Percentiles rank a stretch among this genome's conserved stretches.
Evolutionary conservation across 331 rosid species (phyloP).

Genomic region (Telfairia occidentalis): DNA sequence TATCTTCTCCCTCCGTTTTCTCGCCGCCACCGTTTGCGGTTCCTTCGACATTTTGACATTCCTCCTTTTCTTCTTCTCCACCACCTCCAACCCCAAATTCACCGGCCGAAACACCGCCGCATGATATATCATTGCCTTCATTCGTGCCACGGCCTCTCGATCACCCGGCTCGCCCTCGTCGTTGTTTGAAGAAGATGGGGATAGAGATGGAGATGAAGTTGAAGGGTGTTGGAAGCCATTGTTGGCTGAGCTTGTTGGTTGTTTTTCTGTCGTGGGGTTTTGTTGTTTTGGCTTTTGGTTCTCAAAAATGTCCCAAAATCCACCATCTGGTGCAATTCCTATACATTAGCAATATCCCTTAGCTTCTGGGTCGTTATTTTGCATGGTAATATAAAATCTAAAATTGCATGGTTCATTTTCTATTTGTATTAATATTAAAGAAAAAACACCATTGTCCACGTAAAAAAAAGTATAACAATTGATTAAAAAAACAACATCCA

Average conservation of each 20-base stretch:
- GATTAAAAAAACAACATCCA: too few species aligned
- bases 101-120: constrained; percentile 75
- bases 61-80: constrained; percentile 59
- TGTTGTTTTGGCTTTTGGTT: constrained; percentile 26
- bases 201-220: constrained; percentile 17
- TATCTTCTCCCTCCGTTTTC: constrained; percentile 73
- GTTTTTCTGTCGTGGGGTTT: constrained; percentile 38
- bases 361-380: neutral
- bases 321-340: neutral
- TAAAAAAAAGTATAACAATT: too few species aligned
- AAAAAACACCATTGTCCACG: too few species aligned
- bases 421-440: too few species aligned
- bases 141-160: constrained; percentile 45
- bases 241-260: constrained; percentile 32
- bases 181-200: constrained; percentile 23
- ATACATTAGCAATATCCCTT: neutral
- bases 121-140: constrained; percentile 75
- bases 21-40: constrained; percentile 81
- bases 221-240: constrained; percentile 57
- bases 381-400: neutral
- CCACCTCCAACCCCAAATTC: constrained; percentile 41
- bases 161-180: constrained; percentile 41
- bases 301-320: constrained; percentile 31
- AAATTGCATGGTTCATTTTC: neutral
- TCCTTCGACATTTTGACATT: constrained; percentile 57